Conservation (phyloP, 495 filamentous ascomycete genomes). For the Penicillium dipodomyicola region DNA sequence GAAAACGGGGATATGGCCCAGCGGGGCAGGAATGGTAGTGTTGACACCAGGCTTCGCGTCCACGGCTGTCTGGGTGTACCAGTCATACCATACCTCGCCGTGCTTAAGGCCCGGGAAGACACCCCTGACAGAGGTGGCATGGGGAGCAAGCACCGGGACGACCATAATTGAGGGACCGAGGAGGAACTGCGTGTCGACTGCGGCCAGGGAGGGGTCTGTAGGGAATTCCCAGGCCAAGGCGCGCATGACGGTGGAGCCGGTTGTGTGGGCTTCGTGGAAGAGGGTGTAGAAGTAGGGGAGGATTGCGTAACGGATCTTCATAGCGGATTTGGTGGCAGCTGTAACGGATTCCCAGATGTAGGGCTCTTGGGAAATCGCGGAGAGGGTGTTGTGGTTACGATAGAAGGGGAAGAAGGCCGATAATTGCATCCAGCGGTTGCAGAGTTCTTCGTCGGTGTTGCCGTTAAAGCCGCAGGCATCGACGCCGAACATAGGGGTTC, state of each 20-base stretch:
- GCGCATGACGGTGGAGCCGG: slow-evolving; percentile 74
- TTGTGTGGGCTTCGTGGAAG: slow-evolving; percentile 65
- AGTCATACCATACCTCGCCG: slow-evolving; percentile 76
- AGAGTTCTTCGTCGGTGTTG: slow-evolving; percentile 72
- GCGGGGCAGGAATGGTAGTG: slow-evolving; percentile 68
- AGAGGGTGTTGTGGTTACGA: slow-evolving; percentile 73
- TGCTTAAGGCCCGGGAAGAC: slow-evolving; percentile 71
- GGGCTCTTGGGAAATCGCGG: slow-evolving; percentile 67
- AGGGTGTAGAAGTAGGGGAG: slow-evolving; percentile 83
- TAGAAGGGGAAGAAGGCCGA: slow-evolving; percentile 88
- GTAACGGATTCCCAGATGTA: slow-evolving; percentile 71
- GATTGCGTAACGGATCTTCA: slow-evolving; percentile 70
- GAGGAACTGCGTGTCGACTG: slow-evolving; percentile 72
- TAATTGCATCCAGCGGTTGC: slow-evolving; percentile 84
- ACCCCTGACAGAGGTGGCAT: slow-evolving; percentile 63
- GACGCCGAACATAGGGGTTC: slow-evolving; percentile 84
- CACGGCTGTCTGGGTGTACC: slow-evolving; percentile 64
- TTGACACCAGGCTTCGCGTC: slow-evolving; percentile 58
- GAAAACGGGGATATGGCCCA: slow-evolving; percentile 78
- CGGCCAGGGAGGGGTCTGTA: slow-evolving; percentile 66
- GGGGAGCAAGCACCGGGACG: slow-evolving; percentile 67
- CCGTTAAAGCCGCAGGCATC: slow-evolving; percentile 79
- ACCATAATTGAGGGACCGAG: slow-evolving; percentile 70
- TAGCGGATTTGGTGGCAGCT: slow-evolving; percentile 63
- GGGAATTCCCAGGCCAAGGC: slow-evolving; percentile 84